These are phyloP conservation scores for Podosphaera xanthii DNA, from an alignment of 2,329 filamentous ascomycete genomes.

Conservation along the genomic window DNA sequence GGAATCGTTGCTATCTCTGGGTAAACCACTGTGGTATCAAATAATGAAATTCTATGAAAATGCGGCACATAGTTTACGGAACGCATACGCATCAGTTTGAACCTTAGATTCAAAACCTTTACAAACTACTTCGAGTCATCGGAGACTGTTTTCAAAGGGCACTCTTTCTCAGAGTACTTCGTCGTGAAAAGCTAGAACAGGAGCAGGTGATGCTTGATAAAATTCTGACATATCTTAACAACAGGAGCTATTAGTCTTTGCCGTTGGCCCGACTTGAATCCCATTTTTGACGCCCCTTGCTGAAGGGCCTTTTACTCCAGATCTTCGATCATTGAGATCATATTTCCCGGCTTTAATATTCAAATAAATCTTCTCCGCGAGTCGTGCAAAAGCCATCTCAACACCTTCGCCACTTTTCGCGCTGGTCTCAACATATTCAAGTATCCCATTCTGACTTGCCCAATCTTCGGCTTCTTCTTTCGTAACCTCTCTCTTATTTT, in stretches of 20 bases:
- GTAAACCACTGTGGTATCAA: no score
- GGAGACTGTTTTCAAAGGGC: no score
- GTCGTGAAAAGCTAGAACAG: no score
- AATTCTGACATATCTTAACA: slow-evolving; percentile 6
- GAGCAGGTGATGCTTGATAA: no score
- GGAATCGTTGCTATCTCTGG: no score
- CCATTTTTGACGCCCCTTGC: slow-evolving; percentile 21
- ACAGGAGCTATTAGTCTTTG: slow-evolving; percentile 8
- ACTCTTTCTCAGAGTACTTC: no score
- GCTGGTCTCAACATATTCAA: slow-evolving; percentile 88
- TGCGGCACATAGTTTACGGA: no score
- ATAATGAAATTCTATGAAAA: no score
- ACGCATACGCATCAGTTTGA: no score
- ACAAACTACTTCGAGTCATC: no score
- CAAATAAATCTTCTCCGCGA: slow-evolving; percentile 85
- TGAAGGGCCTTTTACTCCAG: slow-evolving; percentile 61
- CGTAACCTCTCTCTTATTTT: slow-evolving; percentile 58
- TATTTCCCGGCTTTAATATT: slow-evolving; percentile 86
- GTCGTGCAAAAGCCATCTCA: slow-evolving; percentile 76
- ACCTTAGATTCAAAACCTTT: no score
- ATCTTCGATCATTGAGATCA: slow-evolving; percentile 78
- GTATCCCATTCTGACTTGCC: slow-evolving; percentile 64
- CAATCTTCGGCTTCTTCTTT: slow-evolving; percentile 69
- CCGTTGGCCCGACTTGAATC: slow-evolving; percentile 21
- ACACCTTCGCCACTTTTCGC: slow-evolving; percentile 92